phyloP scores from a whole-genome alignment of 371 early-diverging fungal genomes.

The Mucor mucedo region DNA sequence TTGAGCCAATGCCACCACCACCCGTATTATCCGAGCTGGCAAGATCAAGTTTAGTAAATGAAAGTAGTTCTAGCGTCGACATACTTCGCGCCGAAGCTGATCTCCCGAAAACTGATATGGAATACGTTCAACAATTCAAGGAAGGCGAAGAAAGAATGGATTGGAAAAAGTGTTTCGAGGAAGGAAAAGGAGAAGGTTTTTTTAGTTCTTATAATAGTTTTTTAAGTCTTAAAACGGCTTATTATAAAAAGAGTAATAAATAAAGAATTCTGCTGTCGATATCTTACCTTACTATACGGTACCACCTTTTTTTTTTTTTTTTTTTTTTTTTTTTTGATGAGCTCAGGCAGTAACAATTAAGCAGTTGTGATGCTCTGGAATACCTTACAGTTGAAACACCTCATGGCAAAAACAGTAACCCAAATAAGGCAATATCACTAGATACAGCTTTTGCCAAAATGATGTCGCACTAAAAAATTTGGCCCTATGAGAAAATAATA shows the following conservation, averaged over 20 bases:
- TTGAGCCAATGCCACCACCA: conserved; percentile 29
- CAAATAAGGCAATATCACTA: no score
- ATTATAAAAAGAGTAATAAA: conserved; percentile 17
- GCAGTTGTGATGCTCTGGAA: no score
- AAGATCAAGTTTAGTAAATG: conserved; percentile 18
- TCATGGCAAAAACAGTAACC: no score
- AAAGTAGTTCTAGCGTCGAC: conserved; percentile 21
- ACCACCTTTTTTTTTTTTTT: no score
- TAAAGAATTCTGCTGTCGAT: conserved; percentile 7
- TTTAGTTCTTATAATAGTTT: conserved; percentile 18
- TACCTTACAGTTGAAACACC: no score
- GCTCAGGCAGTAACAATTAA: no score
- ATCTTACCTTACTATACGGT: no score
- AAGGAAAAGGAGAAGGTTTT: conserved; percentile 25
- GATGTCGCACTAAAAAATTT: no score
- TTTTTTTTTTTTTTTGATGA: no score
- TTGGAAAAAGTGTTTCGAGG: conserved; percentile 24
- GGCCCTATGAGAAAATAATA: no score
- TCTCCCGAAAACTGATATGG: conserved; percentile 29
- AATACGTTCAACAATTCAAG: conserved; percentile 25
- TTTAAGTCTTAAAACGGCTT: conserved; percentile 20
- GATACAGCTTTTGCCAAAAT: no score
- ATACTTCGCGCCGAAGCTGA: conserved; percentile 25
- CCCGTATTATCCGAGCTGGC: conserved; percentile 21
- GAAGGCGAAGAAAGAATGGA: conserved; percentile 16